Evolutionary conservation across 1,139 yeast genomes (phyloP).

Genomic region (Zygosaccharomyces pseudobailii): DNA sequence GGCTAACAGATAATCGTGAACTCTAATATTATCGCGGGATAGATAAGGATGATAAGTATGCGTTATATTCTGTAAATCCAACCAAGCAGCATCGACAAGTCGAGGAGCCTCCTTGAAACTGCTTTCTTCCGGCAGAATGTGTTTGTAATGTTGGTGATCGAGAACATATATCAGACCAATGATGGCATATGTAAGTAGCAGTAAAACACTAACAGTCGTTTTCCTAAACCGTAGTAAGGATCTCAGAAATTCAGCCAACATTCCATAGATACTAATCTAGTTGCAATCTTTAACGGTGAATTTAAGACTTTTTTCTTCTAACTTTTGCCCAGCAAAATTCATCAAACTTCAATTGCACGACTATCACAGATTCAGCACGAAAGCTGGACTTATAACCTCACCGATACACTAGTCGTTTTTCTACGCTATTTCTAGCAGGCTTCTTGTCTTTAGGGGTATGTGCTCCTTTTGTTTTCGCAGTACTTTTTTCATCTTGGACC

Average conservation of each 20-base stretch:
- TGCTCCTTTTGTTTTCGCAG: too few relatives aligned
- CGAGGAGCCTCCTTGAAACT: constrained; percentile 33
- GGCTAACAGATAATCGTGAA: constrained; percentile 59
- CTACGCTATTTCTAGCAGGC: too few relatives aligned
- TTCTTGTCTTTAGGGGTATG: too few relatives aligned
- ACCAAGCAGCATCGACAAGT: constrained; percentile 53
- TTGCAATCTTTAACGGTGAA: neutral
- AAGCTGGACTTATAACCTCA: neutral
- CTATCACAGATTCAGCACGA: neutral
- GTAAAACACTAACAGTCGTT: constrained; percentile 28
- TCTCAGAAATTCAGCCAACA: constrained; percentile 11
- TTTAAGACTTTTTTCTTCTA: neutral
- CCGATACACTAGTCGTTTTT: neutral
- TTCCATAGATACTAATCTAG: neutral
- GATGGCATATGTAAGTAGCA: constrained; percentile 20
- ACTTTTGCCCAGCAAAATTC: neutral
- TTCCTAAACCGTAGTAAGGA: constrained; percentile 28
- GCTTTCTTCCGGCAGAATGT: constrained; percentile 15
- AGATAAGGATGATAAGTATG: constrained; percentile 69
- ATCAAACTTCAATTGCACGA: neutral
- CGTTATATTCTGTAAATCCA: constrained; percentile 64
- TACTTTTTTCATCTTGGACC: too few relatives aligned
- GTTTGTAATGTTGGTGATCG: constrained; percentile 18
- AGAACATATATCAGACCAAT: constrained; percentile 18
- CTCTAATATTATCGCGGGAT: constrained; percentile 68